Evolutionary conservation across 768 basidiomycete species (phyloP).

Genomic region (Boletus insuetus): DNA sequence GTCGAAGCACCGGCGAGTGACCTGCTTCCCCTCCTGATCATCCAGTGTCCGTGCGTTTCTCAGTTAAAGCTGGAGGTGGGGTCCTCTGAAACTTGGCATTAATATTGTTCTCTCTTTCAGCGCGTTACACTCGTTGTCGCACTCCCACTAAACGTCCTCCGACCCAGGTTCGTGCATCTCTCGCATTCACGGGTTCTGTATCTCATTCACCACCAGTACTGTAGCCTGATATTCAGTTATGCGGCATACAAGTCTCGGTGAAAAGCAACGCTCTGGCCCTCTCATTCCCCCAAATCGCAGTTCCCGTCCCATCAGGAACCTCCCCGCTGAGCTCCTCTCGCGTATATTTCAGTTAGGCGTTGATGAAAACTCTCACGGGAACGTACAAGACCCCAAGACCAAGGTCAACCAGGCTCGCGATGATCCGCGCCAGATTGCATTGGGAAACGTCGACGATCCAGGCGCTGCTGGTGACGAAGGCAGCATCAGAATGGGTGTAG

Average conservation of each 20-base stretch:
- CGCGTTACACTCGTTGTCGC: too few relatives aligned
- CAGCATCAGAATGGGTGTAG: too few relatives aligned
- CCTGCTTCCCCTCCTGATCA: too few relatives aligned
- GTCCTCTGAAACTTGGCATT: too few relatives aligned
- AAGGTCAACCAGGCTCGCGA: neutral
- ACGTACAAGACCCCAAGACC: slow-evolving; percentile 33
- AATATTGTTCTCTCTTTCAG: too few relatives aligned
- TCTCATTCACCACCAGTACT: neutral
- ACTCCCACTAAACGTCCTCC: too few relatives aligned
- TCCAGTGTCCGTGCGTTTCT: too few relatives aligned
- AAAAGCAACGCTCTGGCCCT: neutral
- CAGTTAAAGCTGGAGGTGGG: too few relatives aligned
- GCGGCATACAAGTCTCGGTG: neutral
- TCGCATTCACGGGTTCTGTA: neutral
- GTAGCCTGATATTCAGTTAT: neutral
- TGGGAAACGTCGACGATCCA: slow-evolving; percentile 18
- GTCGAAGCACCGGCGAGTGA: too few relatives aligned
- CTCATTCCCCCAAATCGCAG: slow-evolving; percentile 11
- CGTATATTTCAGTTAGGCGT: slow-evolving; percentile 50
- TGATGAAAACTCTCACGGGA: slow-evolving; percentile 31
- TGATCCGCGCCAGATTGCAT: neutral
- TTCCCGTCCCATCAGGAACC: slow-evolving; percentile 44
- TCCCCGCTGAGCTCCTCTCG: slow-evolving; percentile 52
- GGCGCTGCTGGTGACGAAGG: too few relatives aligned
- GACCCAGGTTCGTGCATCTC: neutral